Percentiles rank a stretch among this genome's conserved stretches.
These are phyloP conservation scores for Coemansia interrupta DNA, from an alignment of 192 early-diverging fungal genomes.

Conservation along the genomic window DNA sequence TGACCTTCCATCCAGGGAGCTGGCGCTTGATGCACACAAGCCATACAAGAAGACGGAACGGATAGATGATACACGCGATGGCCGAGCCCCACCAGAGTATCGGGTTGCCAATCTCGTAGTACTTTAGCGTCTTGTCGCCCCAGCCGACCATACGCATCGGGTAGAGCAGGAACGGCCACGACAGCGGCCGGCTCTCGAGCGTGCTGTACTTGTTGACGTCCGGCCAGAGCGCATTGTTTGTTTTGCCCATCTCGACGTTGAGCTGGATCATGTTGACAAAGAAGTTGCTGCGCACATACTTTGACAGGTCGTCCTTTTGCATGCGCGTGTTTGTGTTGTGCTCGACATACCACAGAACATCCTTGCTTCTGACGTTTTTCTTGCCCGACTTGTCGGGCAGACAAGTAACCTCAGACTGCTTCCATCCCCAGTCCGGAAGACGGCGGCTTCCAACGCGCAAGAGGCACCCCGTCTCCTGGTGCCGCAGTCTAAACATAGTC, in stretches of 20 bases:
- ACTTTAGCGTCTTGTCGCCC: conserved; percentile 68
- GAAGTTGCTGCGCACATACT: conserved; percentile 34
- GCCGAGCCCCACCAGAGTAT: conserved; percentile 80
- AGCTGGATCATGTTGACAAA: conserved; percentile 42
- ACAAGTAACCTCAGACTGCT: conserved; percentile 87
- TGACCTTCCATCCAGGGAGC: conserved; percentile 26
- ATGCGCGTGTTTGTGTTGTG: conserved; percentile 36
- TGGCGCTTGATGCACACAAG: conserved; percentile 24
- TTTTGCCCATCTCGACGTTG: conserved; percentile 51
- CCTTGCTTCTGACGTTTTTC: conserved; percentile 46
- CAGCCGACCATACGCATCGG: conserved; percentile 89
- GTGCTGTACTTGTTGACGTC: conserved; percentile 54
- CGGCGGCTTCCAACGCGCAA: conserved; percentile 65
- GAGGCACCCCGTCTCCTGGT: conserved; percentile 71
- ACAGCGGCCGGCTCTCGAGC: conserved; percentile 61
- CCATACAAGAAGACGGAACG: conserved; percentile 28
- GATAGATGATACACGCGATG: conserved; percentile 31
- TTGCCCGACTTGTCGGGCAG: conserved; percentile 84
- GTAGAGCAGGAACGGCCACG: conserved; percentile 83
- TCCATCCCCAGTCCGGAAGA: conserved; percentile 87
- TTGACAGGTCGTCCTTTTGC: conserved; percentile 37
- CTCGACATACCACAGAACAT: conserved; percentile 57
- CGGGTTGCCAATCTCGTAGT: conserved; percentile 89
- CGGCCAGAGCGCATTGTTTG: conserved; percentile 51
- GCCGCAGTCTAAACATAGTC: conserved; percentile 70